phyloP scores from a whole-genome alignment of 225 moss, liverwort and hornwort genomes.

The Rhytidiadelphus loreus region DNA sequence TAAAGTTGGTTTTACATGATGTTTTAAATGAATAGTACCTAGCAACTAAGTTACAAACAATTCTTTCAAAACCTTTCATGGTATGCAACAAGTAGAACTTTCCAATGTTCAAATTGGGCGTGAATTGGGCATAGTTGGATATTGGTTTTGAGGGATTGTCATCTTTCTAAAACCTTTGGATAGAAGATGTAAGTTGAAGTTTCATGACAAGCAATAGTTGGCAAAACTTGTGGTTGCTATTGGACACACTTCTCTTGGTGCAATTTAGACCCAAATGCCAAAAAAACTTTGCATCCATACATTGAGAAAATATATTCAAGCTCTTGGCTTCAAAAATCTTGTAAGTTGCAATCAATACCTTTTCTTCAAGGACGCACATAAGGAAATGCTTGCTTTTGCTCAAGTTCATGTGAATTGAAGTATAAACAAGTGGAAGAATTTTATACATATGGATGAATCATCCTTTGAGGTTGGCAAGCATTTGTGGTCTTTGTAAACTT shows the following conservation, averaged over 20 bases:
- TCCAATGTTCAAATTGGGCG: fast-evolving
- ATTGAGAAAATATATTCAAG: not conserved
- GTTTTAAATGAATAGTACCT: not conserved
- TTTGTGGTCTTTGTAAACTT: fast-evolving
- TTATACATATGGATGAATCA: fast-evolving
- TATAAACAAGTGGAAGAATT: fast-evolving
- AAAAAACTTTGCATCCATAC: fast-evolving
- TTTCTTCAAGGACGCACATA: fast-evolving
- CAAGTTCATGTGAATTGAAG: fast-evolving
- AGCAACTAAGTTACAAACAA: fast-evolving
- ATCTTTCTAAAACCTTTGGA: fast-evolving
- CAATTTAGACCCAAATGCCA: not conserved
- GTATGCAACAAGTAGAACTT: fast-evolving
- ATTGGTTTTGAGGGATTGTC: fast-evolving
- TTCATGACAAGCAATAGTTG: fast-evolving
- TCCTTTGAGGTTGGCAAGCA: not conserved
- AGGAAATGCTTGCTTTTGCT: not conserved
- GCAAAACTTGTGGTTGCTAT: not conserved
- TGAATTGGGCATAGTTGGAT: fast-evolving
- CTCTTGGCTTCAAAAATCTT: not conserved
- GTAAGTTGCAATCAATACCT: fast-evolving
- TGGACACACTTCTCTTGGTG: fast-evolving
- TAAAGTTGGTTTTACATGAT: no score
- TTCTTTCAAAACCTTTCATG: fast-evolving
- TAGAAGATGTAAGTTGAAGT: not conserved